A percentile compares a stretch with the other conserved stretches of the same genome.
Conservation (phyloP, 176 grass and related monocot genomes). For the Thalia dealbata region DNA sequence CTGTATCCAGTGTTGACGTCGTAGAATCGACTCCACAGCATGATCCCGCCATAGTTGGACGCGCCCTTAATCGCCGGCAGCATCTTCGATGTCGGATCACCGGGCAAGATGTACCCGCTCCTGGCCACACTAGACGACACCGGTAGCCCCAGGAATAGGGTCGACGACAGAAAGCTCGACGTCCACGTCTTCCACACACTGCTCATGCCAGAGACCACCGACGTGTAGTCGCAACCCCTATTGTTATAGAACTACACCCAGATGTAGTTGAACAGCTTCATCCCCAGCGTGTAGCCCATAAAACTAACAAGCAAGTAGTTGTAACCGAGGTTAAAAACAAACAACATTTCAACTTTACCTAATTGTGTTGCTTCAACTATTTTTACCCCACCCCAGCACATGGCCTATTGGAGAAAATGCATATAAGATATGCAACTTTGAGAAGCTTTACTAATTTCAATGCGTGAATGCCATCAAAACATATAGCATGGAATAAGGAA, state of each 20-base stretch:
- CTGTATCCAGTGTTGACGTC: constrained; percentile 29
- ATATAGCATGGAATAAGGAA: too few species aligned
- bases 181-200: constrained; percentile 56
- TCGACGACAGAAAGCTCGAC: constrained; percentile 34
- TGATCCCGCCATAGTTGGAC: constrained; percentile 14
- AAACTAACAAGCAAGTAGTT: too few species aligned
- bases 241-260: constrained; percentile 92
- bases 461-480: too few species aligned
- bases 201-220: constrained; percentile 20
- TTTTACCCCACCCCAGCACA: too few species aligned
- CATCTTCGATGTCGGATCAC: constrained; percentile 29
- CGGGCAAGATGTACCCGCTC: constrained; percentile 41
- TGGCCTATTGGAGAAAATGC: too few species aligned
- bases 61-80: constrained; percentile 48
- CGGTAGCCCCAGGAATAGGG: constrained; percentile 51
- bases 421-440: too few species aligned
- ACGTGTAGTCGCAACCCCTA: constrained; percentile 30
- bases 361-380: too few species aligned
- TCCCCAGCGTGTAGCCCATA: constrained; percentile 33
- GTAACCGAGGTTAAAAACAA: too few species aligned
- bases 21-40: neutral
- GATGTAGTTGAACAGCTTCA: constrained; percentile 46
- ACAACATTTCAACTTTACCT: too few species aligned
- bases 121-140: constrained; percentile 27
- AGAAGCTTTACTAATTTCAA: too few species aligned